These are phyloP conservation scores for Extremus antarcticus DNA, from an alignment of 495 filamentous ascomycete species.

Conservation along the genomic window DNA sequence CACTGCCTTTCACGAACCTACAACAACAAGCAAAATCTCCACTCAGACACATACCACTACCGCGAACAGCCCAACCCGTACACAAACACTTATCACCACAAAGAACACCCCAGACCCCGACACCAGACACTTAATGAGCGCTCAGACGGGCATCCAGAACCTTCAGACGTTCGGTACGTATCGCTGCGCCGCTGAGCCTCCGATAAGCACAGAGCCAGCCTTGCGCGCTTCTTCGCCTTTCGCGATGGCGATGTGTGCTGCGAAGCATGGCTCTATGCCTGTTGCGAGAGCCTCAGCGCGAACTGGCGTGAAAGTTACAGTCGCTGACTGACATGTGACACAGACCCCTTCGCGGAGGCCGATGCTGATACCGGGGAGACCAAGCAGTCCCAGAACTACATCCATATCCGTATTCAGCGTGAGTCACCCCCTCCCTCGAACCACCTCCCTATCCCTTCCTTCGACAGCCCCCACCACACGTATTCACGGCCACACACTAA, in stretches of 20 bases:
- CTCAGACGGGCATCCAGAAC: constrained; percentile 1
- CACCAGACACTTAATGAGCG: constrained; percentile 1
- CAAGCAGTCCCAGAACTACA: constrained; percentile 92
- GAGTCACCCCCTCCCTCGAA: constrained; percentile 7
- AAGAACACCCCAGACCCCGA: background rate
- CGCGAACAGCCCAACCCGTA: background rate
- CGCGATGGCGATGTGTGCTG: background rate
- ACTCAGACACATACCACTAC: background rate
- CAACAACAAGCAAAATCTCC: constrained; percentile 6
- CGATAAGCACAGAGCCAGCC: background rate
- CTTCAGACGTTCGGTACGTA: constrained; percentile 1
- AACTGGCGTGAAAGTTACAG: background rate
- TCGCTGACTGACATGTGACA: background rate
- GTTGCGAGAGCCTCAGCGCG: background rate
- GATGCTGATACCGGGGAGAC: constrained; percentile 95
- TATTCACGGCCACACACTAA: constrained; percentile 8
- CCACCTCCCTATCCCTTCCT: constrained; percentile 1
- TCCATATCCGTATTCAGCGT: constrained; percentile 99
- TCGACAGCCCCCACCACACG: too few relatives aligned
- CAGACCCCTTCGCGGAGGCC: constrained; percentile 99
- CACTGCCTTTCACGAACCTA: background rate
- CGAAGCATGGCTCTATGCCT: background rate
- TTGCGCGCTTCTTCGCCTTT: background rate
- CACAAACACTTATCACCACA: background rate
- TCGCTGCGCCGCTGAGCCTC: background rate